Percentiles rank a stretch among this genome's conserved stretches.
These are phyloP conservation scores for Sporisorium sorghi DNA, from an alignment of 1,284 basidiomycete genomes.

Conservation along the genomic window DNA sequence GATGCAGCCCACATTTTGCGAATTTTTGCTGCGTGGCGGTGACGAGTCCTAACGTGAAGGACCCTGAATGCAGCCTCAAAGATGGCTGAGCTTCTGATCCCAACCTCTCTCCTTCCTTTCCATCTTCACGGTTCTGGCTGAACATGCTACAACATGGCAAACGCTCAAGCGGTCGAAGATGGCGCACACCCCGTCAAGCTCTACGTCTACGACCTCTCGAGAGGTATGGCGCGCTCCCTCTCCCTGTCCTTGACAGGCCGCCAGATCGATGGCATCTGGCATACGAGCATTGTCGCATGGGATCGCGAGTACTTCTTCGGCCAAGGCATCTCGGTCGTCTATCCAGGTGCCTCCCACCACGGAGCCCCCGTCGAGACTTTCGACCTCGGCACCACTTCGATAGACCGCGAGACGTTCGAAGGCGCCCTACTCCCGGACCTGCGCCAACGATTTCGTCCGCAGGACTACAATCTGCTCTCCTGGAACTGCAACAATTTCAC, in stretches of 20 bases:
- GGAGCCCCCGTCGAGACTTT: slow-evolving; percentile 80
- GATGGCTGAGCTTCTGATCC: neutral
- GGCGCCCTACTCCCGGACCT: slow-evolving; percentile 81
- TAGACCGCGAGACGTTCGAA: slow-evolving; percentile 84
- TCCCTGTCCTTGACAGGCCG: slow-evolving; percentile 82
- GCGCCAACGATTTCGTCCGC: slow-evolving; percentile 81
- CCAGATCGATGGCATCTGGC: slow-evolving; percentile 69
- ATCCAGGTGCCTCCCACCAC: slow-evolving; percentile 72
- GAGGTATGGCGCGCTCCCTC: slow-evolving; percentile 81
- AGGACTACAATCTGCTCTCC: slow-evolving; percentile 82
- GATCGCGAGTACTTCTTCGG: slow-evolving; percentile 89
- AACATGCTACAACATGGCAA: slow-evolving; percentile 6
- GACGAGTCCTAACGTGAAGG: slow-evolving; percentile 8
- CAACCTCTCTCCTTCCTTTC: neutral
- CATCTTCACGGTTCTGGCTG: too few relatives aligned
- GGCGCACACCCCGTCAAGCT: slow-evolving; percentile 72
- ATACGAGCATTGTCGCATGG: slow-evolving; percentile 88
- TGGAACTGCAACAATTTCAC: slow-evolving; percentile 76
- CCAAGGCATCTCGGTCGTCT: slow-evolving; percentile 78
- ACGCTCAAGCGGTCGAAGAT: slow-evolving; percentile 10
- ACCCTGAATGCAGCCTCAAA: slow-evolving; percentile 10
- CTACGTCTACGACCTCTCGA: slow-evolving; percentile 90
- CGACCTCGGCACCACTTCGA: slow-evolving; percentile 82
- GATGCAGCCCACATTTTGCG: neutral
- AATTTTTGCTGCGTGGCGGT: slow-evolving; percentile 1